Base-by-base conservation (phyloP, 2,329 filamentous ascomycete genomes). In the Elsinoe ampelina region DNA sequence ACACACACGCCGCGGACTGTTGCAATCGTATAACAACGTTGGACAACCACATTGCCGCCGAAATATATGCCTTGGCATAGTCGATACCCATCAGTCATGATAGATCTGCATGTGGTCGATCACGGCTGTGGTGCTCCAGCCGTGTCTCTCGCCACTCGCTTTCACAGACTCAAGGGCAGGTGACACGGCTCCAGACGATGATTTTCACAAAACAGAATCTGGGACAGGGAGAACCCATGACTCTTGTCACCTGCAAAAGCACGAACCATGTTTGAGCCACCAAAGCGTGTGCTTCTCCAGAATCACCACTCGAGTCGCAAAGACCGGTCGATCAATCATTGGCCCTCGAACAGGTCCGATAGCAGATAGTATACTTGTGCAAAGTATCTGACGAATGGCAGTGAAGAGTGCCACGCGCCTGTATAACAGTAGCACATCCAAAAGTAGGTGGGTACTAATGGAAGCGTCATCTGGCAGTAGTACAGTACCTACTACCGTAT, bases 191-290 rank as follows among this genome's bases (percentile, higher is more conserved):
- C 19, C 17, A 52, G 17, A 17, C 17, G 30, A n/a, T 52, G 15
- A 38, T 22, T 19, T 22, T 19, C 19, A 30, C 15, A 22, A 19
- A 15, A n/a, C 43, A 48, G 43, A 48, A 48, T 48, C 43, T 48
- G 22, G 43, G 43, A 48, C 43, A 48, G 22, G 30, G 34, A 30
- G 11, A 15, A 35, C 26, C 32, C 48, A 52, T 52, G 32, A 52
- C 48, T 52, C 48, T 52, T 39, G 32, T 38, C 32, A 20, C 12
- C 5, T 34, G 19, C 48, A 52, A 20, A 30, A 52, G 48, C 48
- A 52, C 48, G 32, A 35, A 52, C 26, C 48, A 52, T 35, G 48
- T 52, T 52, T 52, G 48, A 52, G 48, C 48, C 48, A 52, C 48
- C 48, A 39, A 39, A 52, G 11, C 38, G 32, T 35, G 32, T 38